phyloP scores from a whole-genome alignment of 495 filamentous ascomycete genomes.

The Mycothermus thermophilus region DNA sequence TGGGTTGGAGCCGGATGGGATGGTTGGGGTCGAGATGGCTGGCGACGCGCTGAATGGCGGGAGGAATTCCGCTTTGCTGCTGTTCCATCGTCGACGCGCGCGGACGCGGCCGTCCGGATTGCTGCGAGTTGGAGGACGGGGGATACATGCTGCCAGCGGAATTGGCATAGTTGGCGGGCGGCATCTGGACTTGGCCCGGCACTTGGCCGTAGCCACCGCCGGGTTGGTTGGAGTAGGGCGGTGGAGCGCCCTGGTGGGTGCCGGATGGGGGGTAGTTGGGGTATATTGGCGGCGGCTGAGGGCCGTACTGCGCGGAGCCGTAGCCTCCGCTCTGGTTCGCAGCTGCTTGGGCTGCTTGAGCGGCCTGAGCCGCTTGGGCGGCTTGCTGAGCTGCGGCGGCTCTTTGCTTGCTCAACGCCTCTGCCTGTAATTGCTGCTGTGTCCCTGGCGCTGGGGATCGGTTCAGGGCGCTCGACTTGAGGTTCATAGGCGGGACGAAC shows the following conservation, averaged over 20 bases:
- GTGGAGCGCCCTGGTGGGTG: conserved; percentile 53
- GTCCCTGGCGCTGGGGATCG: conserved; percentile 91
- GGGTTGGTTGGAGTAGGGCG: conserved; percentile 69
- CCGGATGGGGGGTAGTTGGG: no score
- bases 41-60: conserved; percentile 87
- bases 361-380: conserved; percentile 37
- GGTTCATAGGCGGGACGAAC: conserved; percentile 94
- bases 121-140: conserved; percentile 63
- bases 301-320: no score
- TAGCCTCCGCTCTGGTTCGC: no score
- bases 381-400: conserved; percentile 55
- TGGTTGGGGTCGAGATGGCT: conserved; percentile 92
- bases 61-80: conserved; percentile 78
- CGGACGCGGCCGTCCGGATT: conserved; percentile 49
- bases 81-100: conserved; percentile 93
- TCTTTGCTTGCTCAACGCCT: conserved; percentile 79
- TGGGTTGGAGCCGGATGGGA: conserved; percentile 88
- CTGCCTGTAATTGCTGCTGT: conserved; percentile 90
- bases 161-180: conserved; percentile 52
- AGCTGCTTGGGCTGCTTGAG: neutral
- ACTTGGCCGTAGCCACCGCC: conserved; percentile 62
- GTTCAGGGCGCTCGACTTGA: conserved; percentile 68
- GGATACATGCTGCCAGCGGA: conserved; percentile 53
- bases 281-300: no score
- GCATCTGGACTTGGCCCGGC: conserved; percentile 52